Base-by-base conservation (phyloP, 2,329 filamentous ascomycete genomes). In the Trichoderma atrobrunneum region DNA sequence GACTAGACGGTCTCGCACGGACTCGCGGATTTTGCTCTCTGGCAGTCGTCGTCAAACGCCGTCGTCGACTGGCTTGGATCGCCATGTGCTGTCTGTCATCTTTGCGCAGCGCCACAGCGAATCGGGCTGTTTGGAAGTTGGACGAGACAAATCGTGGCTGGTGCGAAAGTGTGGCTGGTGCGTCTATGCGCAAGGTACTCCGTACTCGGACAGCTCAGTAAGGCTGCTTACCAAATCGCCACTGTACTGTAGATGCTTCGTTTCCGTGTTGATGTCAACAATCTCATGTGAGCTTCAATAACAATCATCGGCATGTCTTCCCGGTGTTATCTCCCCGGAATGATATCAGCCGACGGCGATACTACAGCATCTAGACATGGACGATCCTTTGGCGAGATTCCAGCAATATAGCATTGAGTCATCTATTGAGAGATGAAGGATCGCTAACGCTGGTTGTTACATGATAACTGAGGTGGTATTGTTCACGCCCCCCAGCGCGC, bases 61-160 rank as follows among this genome's bases (percentile, higher is more conserved):
- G 48, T 65, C 61, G 34, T 21, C 48, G 51, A 71, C 36, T 62
- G 34, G 56, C 32, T 43, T 43, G 16, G 32, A 70, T 64, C 64
- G 54, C 64, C 63, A 26, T 66, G n/a, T 59, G 64, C 24, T 54
- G 54, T 67, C 64, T 72, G 64, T 72, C 70, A 72, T 72, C 63
- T 72, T 72, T 72, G 28, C 64, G 63, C 48, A 21, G 70, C 70
- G 70, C 70, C 70, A 72, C 70, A 62, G 30, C n/a, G 18, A 24
- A 54, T n/a, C 16, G 26, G 32, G 51, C n/a, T 26, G n/a, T 36
- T 8, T 21, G 39, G 32, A 36, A 16, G 65, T 21, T n/a, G 39
- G 14, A 36, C 24, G 28, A 14, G 24, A 28, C 21, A 34, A 59
- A 10, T 3, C 61, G 70, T 73, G 72, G 72, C 70, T 73, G n/a